Conservation (phyloP, 306 rosid species). For the Echinosophora koreensis region DNA sequence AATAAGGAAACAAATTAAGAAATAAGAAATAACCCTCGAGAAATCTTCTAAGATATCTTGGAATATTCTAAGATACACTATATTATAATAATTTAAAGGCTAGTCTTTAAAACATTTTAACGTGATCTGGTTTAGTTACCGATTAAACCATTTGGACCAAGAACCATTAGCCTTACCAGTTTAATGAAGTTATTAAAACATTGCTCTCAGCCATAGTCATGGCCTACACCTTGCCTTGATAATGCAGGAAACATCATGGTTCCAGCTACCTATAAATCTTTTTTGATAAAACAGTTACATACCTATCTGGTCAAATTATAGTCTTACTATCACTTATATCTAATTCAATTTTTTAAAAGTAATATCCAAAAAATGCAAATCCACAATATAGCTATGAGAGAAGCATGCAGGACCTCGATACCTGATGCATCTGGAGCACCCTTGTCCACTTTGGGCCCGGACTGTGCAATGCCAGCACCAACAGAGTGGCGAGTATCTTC, state of each 20-base stretch:
- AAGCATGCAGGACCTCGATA: slow-evolving; percentile 33
- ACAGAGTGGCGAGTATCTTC: not conserved
- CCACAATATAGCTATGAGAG: not conserved
- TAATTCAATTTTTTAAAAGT: slow-evolving; percentile 16
- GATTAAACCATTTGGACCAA: not conserved
- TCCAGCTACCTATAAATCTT: slow-evolving; percentile 4
- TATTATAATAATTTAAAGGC: no score
- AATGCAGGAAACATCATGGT: slow-evolving; percentile 14
- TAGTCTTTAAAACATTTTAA: not conserved
- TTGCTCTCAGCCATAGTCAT: not conserved
- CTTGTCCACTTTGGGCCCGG: not conserved
- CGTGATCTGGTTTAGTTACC: not conserved
- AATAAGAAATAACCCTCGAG: no score
- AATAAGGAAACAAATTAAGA: no score
- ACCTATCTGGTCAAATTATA: not conserved
- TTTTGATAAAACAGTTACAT: no score
- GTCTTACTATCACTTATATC: not conserved
- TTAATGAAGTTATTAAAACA: not conserved
- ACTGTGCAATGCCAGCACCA: slow-evolving; percentile 3
- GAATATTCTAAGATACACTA: no score
- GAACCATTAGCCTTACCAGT: not conserved
- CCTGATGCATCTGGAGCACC: slow-evolving; percentile 36
- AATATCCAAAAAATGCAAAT: slow-evolving; percentile 14
- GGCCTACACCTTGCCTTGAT: not conserved
- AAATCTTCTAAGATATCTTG: no score